Conservation (phyloP, 495 filamentous ascomycete genomes). For the Talaromyces stipitatus region DNA sequence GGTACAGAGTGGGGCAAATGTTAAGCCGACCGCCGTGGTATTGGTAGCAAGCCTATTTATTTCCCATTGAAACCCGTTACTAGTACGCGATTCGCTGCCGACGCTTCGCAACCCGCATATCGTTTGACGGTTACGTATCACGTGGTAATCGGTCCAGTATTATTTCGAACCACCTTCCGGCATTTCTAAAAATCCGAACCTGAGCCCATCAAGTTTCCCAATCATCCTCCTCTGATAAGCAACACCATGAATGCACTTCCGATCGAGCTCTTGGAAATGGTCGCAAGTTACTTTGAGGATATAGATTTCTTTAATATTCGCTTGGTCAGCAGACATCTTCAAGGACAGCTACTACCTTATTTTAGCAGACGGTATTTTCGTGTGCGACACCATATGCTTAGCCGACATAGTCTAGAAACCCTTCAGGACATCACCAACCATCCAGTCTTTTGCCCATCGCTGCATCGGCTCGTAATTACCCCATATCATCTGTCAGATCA, state of each 20-base stretch:
- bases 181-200: neutral
- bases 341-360: neutral
- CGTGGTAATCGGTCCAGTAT: too few relatives aligned
- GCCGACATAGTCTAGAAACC: neutral
- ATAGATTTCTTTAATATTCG: neutral
- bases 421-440: neutral
- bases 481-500: neutral
- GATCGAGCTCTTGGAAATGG: neutral
- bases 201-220: neutral
- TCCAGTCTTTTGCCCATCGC: neutral
- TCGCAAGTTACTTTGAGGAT: neutral
- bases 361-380: neutral
- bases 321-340: neutral
- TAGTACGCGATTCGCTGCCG: neutral
- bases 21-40: neutral
- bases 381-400: neutral
- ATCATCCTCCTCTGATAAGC: neutral
- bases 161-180: neutral
- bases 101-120: neutral
- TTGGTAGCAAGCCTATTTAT: neutral
- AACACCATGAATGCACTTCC: neutral
- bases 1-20: neutral
- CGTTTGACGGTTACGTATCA: neutral
- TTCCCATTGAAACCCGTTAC: neutral
- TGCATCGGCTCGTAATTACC: neutral